These are phyloP conservation scores for Debaryomyces subglobosus DNA, from an alignment of 1,139 yeast species.

Conservation along the genomic window DNA sequence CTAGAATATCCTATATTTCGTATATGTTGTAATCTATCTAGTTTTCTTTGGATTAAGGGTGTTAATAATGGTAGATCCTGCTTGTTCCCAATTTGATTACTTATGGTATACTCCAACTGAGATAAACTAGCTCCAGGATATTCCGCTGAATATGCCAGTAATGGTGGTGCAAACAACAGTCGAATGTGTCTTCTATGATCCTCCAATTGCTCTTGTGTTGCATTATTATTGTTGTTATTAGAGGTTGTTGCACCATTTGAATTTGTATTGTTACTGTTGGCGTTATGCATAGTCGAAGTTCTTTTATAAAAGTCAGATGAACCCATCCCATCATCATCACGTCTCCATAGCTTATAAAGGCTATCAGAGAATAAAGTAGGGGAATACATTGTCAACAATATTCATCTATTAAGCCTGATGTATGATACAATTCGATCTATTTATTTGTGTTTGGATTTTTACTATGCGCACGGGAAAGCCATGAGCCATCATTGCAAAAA, in stretches of 20 bases:
- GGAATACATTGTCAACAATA: slow-evolving; percentile 38
- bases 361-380: slow-evolving; percentile 50
- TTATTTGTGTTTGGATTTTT: slow-evolving; percentile 4
- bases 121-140: slow-evolving; percentile 49
- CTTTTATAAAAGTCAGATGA: neutral
- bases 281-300: slow-evolving; percentile 4
- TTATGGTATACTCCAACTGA: slow-evolving; percentile 35
- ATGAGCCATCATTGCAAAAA: neutral
- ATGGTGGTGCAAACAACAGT: slow-evolving; percentile 50
- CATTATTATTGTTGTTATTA: slow-evolving; percentile 6
- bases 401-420: neutral
- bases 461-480: slow-evolving; percentile 5
- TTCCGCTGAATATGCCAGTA: slow-evolving; percentile 56
- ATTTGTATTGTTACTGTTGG: slow-evolving; percentile 10
- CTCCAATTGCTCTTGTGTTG: slow-evolving; percentile 18
- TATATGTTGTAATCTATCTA: slow-evolving; percentile 45
- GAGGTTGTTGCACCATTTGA: slow-evolving; percentile 2
- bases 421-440: neutral
- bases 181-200: slow-evolving; percentile 24
- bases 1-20: slow-evolving; percentile 52
- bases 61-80: slow-evolving; percentile 24
- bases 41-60: slow-evolving; percentile 38
- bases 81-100: slow-evolving; percentile 24
- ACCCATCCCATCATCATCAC: slow-evolving; percentile 11
- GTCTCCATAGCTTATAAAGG: slow-evolving; percentile 46